phyloP scores from a whole-genome alignment of 352 stramenopile species.

The Globisporangium irregulare region DNA sequence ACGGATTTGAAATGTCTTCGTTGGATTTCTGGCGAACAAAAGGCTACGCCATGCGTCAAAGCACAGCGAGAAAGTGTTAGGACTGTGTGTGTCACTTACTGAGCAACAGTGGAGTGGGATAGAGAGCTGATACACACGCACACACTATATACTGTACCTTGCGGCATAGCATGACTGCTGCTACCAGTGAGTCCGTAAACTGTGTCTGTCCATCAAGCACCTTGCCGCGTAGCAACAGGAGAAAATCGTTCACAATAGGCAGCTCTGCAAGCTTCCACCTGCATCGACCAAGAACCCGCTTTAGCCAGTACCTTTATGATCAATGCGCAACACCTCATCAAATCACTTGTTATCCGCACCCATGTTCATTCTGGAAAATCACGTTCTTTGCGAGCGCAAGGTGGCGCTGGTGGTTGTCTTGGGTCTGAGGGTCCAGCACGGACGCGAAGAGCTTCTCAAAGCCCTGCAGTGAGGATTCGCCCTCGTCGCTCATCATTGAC shows the following conservation, averaged over 20 bases:
- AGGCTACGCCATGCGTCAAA: constrained; percentile 27
- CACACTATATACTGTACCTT: constrained; percentile 28
- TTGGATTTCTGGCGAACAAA: constrained; percentile 75
- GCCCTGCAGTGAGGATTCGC: constrained; percentile 30
- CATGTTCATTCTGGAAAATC: constrained; percentile 66
- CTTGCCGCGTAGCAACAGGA: constrained; percentile 57
- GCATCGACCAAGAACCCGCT: background rate
- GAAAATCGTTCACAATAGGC: constrained; percentile 54
- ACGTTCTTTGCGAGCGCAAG: constrained; percentile 75
- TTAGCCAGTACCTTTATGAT: background rate
- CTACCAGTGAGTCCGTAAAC: constrained; percentile 41
- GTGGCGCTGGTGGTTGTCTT: constrained; percentile 60
- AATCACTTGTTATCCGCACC: constrained; percentile 24
- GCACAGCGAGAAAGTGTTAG: background rate
- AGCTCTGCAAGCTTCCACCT: constrained; percentile 75
- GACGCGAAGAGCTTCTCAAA: constrained; percentile 73
- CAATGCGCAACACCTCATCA: background rate
- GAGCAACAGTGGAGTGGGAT: background rate
- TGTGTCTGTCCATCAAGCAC: constrained; percentile 36
- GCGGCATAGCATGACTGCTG: constrained; percentile 36
- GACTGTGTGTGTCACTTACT: background rate
- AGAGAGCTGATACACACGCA: background rate
- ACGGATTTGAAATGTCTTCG: constrained; percentile 68
- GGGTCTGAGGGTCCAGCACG: constrained; percentile 57
- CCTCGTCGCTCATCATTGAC: background rate